Percentiles rank a stretch among this genome's conserved stretches.
Evolutionary conservation across 2,329 filamentous ascomycete species (phyloP).

Genomic region (Phialophora chinensis): DNA sequence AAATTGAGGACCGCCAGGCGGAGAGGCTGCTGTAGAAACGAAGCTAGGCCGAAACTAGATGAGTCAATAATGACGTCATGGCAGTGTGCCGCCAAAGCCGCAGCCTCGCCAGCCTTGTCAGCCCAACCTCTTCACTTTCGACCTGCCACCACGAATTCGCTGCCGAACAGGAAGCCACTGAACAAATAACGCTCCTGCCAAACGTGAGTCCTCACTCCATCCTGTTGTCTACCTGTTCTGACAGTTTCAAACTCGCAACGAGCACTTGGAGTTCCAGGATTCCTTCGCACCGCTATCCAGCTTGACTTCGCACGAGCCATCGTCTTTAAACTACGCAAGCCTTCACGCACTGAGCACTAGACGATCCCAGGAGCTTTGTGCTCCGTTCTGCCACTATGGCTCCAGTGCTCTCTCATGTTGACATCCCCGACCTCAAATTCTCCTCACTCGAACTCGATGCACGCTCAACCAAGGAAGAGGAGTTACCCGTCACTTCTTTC

Average conservation of each 20-base stretch:
- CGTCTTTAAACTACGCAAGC: neutral
- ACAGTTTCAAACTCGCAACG: slow-evolving; percentile 2
- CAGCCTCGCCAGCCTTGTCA: slow-evolving; percentile 13
- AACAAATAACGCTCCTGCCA: slow-evolving; percentile 6
- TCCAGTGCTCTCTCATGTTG: slow-evolving; percentile 24
- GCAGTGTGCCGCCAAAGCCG: neutral
- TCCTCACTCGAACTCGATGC: slow-evolving; percentile 40
- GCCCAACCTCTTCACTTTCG: slow-evolving; percentile 13
- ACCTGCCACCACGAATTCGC: slow-evolving; percentile 20
- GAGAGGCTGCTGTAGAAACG: slow-evolving; percentile 17
- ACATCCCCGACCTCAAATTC: slow-evolving; percentile 36
- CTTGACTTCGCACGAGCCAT: neutral
- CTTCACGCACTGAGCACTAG: slow-evolving; percentile 11
- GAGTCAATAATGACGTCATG: slow-evolving; percentile 16
- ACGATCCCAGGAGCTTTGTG: slow-evolving; percentile 3
- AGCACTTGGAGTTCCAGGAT: neutral
- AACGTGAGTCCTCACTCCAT: slow-evolving; percentile 13
- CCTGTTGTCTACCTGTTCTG: neutral
- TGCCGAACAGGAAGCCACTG: neutral
- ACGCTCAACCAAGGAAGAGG: slow-evolving; percentile 24
- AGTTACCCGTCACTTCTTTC: slow-evolving; percentile 19
- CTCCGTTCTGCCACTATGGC: slow-evolving; percentile 31
- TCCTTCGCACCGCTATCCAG: neutral
- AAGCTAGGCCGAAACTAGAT: neutral
- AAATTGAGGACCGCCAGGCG: neutral